Percentiles rank a stretch among this genome's conserved stretches.
Evolutionary conservation across 192 early-diverging fungal species (phyloP).

Genomic region (Rhizophlyctis rosea): DNA sequence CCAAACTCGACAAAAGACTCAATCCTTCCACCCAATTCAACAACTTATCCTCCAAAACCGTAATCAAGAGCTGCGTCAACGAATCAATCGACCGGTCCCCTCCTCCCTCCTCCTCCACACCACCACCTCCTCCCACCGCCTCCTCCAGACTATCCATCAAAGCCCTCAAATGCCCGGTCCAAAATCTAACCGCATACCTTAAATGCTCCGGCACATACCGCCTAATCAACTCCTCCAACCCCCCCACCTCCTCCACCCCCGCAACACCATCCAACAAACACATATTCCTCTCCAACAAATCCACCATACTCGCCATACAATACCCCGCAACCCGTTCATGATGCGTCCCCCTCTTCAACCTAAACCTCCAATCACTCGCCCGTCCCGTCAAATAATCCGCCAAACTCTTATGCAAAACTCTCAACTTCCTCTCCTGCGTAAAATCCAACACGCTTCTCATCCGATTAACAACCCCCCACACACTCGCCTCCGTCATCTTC

Average conservation of each 20-base stretch:
- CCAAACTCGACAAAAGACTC: neutral
- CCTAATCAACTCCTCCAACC: neutral
- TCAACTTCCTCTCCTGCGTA: no score
- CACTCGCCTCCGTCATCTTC: no score
- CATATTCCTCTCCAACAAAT: no score
- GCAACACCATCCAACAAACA: neutral
- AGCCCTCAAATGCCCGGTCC: slow-evolving; percentile 1
- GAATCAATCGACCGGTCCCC: neutral
- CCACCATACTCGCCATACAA: no score
- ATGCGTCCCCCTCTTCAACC: no score
- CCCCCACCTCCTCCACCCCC: neutral
- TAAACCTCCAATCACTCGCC: no score
- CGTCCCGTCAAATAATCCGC: no score
- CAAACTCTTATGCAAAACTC: no score
- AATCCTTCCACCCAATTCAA: slow-evolving; percentile 1
- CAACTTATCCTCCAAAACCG: neutral
- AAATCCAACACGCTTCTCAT: no score
- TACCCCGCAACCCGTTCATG: no score
- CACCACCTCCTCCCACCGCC: neutral
- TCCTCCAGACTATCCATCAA: slow-evolving; percentile 2
- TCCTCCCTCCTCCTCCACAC: neutral
- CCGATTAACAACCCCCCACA: no score
- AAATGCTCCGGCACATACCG: slow-evolving; percentile 1
- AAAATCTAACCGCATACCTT: neutral
- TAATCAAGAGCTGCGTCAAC: neutral